Base-by-base conservation (phyloP, 2,329 filamentous ascomycete genomes). In the Chaetomiaceae sp. region DNA sequence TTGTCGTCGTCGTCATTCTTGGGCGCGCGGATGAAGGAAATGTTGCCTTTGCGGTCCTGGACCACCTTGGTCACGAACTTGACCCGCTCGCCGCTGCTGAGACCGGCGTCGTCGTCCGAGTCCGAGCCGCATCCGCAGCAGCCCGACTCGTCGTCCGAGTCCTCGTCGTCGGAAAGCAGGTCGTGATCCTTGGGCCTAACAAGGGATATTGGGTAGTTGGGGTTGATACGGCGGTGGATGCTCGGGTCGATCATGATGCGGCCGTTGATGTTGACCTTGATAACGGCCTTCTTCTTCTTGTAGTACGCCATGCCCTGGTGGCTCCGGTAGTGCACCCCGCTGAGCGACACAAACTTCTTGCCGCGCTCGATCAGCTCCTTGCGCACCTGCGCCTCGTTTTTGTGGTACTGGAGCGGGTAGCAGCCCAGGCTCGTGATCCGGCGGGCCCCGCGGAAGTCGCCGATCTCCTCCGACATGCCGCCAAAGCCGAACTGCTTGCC, bases 171-270 rank as follows among this genome's bases (percentile, higher is more conserved):
- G 17, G 73, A 74, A 1, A 81, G 58, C 1, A 79, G 63, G 56
- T 85, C 79, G 20, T 79, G 74, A 48, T 89, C 83, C 56, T 86
- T 84, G 0, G 85, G 79, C 40, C 84, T 82, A 45, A 95, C 81
- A 2, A 78, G 74, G 18, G 84, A 87, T 56, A 91, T 79, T 0
- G 78, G 78, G 56, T 95, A 95, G 61, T 95, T 95, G 1, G 89
- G 86, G 55, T 93, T 87, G 63, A 91, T 86, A 27, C 87, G 79
- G 8, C 88, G 80, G 66, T 94, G 89, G 34, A 86, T 86, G 3
- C 81, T 81, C 0, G 88, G 81, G 60, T 95, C 90, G 19, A 95
- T 74, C 88, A 95, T 95, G 52, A 95, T 76, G 24, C 90, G 82
- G 15, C 88, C 86, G 52, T 89, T 88, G 63, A 95, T 84, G 60